Percentiles rank a stretch among this genome's conserved stretches.
Conservation (phyloP, 257 asterid genomes). For the Capsicum chinense region DNA sequence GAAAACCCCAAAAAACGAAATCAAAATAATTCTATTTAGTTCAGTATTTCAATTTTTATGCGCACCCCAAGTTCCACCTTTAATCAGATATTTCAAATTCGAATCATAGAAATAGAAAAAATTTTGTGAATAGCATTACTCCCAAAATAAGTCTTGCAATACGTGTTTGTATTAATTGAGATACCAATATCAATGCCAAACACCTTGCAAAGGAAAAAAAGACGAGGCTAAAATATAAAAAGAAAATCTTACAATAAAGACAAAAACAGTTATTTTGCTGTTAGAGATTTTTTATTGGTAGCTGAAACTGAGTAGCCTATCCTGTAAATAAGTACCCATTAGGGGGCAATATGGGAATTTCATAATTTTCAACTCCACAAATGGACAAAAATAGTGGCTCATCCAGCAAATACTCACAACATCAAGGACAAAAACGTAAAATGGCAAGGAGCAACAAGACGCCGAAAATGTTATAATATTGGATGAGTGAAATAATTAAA, state of each 20-base stretch:
- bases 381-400: slow-evolving; percentile 25
- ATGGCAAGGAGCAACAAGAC: neutral
- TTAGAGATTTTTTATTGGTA: slow-evolving; percentile 11
- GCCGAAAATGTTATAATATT: slow-evolving; percentile 22
- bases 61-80: too few species aligned
- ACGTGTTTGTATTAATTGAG: too few species aligned
- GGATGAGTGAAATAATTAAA: neutral
- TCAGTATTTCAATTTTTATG: too few species aligned
- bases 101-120: too few species aligned
- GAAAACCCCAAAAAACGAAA: too few species aligned
- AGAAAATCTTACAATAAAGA: neutral
- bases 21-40: too few species aligned
- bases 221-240: too few species aligned
- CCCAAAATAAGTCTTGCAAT: too few species aligned
- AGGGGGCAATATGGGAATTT: neutral
- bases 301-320: slow-evolving; percentile 9
- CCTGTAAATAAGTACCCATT: neutral
- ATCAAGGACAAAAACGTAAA: neutral
- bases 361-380: neutral
- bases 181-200: too few species aligned
- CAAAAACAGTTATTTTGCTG: slow-evolving; percentile 20
- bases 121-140: too few species aligned
- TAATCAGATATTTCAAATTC: too few species aligned
- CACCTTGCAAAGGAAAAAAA: too few species aligned
- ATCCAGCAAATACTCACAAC: neutral